These are phyloP conservation scores for Fraxinus nigra DNA, from an alignment of 305 asterid genomes.

Conservation along the genomic window DNA sequence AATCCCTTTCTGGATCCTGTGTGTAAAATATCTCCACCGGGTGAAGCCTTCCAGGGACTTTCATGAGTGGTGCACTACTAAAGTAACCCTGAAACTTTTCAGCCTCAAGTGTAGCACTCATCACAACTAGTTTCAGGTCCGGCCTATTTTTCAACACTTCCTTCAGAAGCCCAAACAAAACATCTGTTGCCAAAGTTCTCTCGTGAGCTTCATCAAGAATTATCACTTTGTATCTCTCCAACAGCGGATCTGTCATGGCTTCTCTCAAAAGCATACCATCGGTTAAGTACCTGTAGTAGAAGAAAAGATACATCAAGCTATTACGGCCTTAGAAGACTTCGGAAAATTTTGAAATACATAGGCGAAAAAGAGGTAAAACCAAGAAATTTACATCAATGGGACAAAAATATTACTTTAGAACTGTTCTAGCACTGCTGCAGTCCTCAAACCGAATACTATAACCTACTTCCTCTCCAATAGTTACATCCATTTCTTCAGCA, in stretches of 20 bases:
- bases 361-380: not conserved
- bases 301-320: conserved; percentile 12
- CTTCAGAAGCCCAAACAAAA: conserved; percentile 88
- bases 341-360: not conserved
- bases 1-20: conserved; percentile 92
- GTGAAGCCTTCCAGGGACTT: conserved; percentile 98
- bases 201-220: conserved; percentile 99
- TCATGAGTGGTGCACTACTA: conserved; percentile 84
- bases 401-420: conserved; percentile 50
- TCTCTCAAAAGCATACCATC: conserved; percentile 99
- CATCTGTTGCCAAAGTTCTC: conserved; percentile 96
- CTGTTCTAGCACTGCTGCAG: conserved; percentile 82
- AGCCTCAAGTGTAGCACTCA: conserved; percentile 99
- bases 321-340: not conserved
- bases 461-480: conserved; percentile 96
- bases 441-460: conserved; percentile 94
- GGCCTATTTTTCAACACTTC: conserved; percentile 85
- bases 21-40: conserved; percentile 93
- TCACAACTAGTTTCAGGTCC: conserved; percentile 82
- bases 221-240: conserved; percentile 92
- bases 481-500: conserved; percentile 97
- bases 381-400: not conserved
- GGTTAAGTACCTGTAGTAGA: conserved; percentile 69
- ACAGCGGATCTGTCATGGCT: conserved; percentile 95
- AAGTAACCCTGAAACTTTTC: conserved; percentile 94